These are phyloP conservation scores for Yarrowia divulgata DNA, from an alignment of 805 yeast species.

Conservation along the genomic window DNA sequence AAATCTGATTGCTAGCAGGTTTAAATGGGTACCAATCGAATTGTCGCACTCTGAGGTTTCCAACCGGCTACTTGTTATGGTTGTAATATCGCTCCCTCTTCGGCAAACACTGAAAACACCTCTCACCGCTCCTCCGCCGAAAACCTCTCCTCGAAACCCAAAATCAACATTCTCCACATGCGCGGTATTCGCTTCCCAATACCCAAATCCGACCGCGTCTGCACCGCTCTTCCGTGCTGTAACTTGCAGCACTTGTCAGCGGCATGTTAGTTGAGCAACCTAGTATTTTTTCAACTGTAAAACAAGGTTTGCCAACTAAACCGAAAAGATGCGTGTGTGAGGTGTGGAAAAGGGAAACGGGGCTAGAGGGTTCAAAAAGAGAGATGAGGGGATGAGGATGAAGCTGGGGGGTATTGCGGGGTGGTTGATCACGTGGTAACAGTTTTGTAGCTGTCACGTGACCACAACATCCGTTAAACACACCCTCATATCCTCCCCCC, in stretches of 20 bases:
- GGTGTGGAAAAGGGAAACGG: neutral
- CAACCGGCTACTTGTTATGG: neutral
- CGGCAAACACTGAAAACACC: no score
- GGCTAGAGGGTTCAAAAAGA: neutral
- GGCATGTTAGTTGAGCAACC: neutral
- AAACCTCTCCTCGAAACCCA: neutral
- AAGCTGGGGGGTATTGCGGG: neutral
- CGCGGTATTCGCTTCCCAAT: conserved; percentile 6
- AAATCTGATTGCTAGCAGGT: no score
- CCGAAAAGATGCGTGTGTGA: neutral
- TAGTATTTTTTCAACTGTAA: neutral
- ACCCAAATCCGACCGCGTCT: conserved; percentile 1
- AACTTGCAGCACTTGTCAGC: neutral
- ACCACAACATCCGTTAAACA: no score
- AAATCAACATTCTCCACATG: neutral
- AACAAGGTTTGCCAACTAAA: neutral
- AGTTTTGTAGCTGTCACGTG: no score
- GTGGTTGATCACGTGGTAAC: neutral
- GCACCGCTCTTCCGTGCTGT: neutral
- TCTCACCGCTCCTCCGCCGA: neutral
- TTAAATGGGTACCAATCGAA: neutral
- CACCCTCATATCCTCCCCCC: no score
- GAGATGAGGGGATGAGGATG: neutral
- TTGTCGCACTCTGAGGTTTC: neutral
- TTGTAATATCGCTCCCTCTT: no score